phyloP scores from a whole-genome alignment of 108 stramenopile genomes.

The Skeletonema tropicum region DNA sequence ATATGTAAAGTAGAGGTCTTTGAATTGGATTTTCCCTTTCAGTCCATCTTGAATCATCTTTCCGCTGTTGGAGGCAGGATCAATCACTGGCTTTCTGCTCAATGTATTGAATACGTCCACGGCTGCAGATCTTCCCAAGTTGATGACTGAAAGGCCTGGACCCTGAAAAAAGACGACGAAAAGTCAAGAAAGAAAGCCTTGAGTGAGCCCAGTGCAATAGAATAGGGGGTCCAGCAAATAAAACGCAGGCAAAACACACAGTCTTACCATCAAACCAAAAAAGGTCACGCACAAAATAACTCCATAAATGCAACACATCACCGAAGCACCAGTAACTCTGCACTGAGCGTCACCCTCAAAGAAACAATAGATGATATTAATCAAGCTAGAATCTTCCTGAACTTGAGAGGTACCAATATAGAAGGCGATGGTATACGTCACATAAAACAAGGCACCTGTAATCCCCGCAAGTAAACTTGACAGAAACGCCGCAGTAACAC shows the following conservation, averaged over 20 bases:
- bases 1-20: slow-evolving; percentile 33
- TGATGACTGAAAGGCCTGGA: slow-evolving; percentile 45
- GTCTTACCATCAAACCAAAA: slow-evolving; percentile 20
- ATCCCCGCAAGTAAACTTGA: slow-evolving; percentile 42
- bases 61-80: slow-evolving; percentile 39
- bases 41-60: slow-evolving; percentile 8
- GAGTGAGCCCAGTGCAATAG: slow-evolving; percentile 13
- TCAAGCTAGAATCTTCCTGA: slow-evolving; percentile 8
- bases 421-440: slow-evolving; percentile 47
- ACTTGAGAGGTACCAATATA: slow-evolving; percentile 52
- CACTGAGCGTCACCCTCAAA: slow-evolving; percentile 38
- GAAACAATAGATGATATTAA: slow-evolving; percentile 30
- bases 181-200: background rate
- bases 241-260: background rate
- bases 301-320: slow-evolving; percentile 54
- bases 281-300: slow-evolving; percentile 40
- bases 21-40: slow-evolving; percentile 33
- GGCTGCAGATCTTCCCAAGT: slow-evolving; percentile 49
- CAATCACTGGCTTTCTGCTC: slow-evolving; percentile 37
- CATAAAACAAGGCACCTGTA: slow-evolving; percentile 46
- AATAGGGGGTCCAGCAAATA: slow-evolving; percentile 4
- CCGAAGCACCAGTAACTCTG: slow-evolving; percentile 39
- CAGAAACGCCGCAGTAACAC: slow-evolving; percentile 26
- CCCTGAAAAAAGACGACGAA: slow-evolving; percentile 18
- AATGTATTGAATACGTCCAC: slow-evolving; percentile 56